These are phyloP conservation scores for Mycena pura DNA, from an alignment of 768 basidiomycete species.

Conservation along the genomic window DNA sequence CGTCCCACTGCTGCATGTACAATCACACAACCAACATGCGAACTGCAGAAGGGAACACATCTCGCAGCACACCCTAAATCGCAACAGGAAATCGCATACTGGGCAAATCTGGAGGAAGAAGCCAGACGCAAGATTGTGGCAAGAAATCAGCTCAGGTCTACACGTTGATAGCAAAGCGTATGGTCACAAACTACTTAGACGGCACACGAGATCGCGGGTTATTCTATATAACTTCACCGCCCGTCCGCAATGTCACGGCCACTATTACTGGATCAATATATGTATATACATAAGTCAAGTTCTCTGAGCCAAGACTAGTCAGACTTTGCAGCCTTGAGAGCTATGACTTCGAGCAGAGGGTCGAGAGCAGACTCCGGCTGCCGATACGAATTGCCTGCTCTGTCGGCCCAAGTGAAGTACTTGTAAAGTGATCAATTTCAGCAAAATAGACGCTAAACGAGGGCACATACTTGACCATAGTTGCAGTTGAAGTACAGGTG, in stretches of 20 bases:
- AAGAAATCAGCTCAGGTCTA: constrained; percentile 35
- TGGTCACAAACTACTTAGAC: no score
- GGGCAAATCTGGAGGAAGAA: constrained; percentile 87
- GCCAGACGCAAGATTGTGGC: constrained; percentile 65
- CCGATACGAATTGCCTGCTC: constrained; percentile 83
- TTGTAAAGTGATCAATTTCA: constrained; percentile 40
- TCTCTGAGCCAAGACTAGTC: no score
- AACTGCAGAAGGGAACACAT: constrained; percentile 64
- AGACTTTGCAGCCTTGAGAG: no score
- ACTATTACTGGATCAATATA: no score
- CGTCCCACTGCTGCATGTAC: constrained; percentile 35
- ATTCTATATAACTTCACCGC: no score
- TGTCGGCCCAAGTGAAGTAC: constrained; percentile 98
- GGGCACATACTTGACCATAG: constrained; percentile 80
- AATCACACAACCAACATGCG: neutral
- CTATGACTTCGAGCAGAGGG: constrained; percentile 84
- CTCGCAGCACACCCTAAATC: constrained; percentile 82
- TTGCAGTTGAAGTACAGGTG: constrained; percentile 97
- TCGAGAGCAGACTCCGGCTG: constrained; percentile 85
- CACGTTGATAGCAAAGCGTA: constrained; percentile 1
- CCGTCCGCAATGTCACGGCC: no score
- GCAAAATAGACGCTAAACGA: neutral
- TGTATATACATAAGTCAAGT: no score
- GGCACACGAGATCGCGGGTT: no score
- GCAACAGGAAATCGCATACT: constrained; percentile 86